Base-by-base conservation (phyloP, 169 alveolate genomes). In the Cyclospora cayetanensis region DNA sequence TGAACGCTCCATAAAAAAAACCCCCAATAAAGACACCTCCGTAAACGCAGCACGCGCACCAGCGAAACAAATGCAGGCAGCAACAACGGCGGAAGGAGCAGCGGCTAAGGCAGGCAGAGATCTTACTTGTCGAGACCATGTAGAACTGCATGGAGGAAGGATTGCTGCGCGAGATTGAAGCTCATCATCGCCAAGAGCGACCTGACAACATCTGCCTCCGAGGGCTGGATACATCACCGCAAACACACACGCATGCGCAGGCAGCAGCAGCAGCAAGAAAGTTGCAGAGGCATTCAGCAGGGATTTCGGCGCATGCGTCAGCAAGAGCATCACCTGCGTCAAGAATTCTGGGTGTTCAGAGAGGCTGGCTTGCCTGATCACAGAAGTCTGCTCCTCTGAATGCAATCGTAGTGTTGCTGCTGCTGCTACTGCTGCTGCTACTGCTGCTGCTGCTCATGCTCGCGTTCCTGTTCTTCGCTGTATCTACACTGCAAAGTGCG, bases 101-200 rank as follows among this genome's bases (percentile, higher is more conserved):
- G 39, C 39, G 11, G n/a, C 43, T n/a, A 37, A 18, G 11, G 11
- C 43, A 18, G 11, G 11, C 22, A 52, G 27, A 37, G 43, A 11
- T 29, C 80, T 27, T 12, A 76, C 93, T 74, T 29, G 9, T 20
- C n/a, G 29, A 83, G 80, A 20, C 76, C 76, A 89, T 83, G 93
- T 39, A 91, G 42, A 22, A 50, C 55, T 1, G 94, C 88, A 41
- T 91, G 79, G 83, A 91, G 34, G 63, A 39, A 92, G 50, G 94
- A 93, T 35, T 82, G 94, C 53, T 92, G 94, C 72, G 91, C 80
- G 50, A 87, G 52, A 90, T 92, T 92, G 85, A 85, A 92, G 34
- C 91, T 68, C 80, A 82, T 85, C 91, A 92, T 74, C 46, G 94
- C 65, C 79, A 92, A 50, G 29, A 92, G 83, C 1, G 93, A 84